These are phyloP conservation scores for Colletotrichum sp. DNA, from an alignment of 2,329 filamentous ascomycete species.

Conservation along the genomic window DNA sequence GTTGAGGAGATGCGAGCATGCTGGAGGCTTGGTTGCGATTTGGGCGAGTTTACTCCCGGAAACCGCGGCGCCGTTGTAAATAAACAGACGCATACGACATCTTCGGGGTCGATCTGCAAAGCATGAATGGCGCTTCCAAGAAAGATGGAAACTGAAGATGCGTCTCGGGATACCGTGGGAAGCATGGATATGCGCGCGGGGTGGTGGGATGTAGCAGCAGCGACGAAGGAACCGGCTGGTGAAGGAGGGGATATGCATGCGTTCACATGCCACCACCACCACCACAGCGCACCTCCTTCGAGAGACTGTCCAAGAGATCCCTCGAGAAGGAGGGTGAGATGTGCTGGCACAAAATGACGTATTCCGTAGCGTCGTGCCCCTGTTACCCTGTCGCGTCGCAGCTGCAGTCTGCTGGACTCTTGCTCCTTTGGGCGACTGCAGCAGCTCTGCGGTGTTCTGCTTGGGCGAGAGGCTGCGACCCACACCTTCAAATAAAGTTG, in stretches of 20 bases:
- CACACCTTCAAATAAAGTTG: conserved; percentile 17
- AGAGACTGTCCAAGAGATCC: conserved; percentile 3
- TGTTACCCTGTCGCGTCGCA: background rate
- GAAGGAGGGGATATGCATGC: background rate
- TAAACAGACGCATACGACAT: background rate
- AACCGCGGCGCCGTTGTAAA: background rate
- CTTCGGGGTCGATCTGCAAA: background rate
- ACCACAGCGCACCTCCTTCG: background rate
- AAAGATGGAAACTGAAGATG: background rate
- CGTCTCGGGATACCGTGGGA: background rate
- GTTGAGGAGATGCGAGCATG: background rate
- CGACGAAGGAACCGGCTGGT: background rate
- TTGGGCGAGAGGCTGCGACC: background rate
- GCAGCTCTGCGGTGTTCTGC: background rate
- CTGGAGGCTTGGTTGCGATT: background rate
- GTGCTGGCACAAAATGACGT: conserved; percentile 18
- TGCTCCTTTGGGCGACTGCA: background rate
- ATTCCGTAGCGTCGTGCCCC: background rate
- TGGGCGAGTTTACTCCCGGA: background rate
- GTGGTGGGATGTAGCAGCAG: background rate
- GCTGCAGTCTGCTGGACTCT: background rate
- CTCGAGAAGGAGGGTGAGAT: background rate
- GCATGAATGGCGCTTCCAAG: background rate
- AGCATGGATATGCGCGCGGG: background rate
- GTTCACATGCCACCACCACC: background rate